Conservation (phyloP, 257 asterid species). For the Nicotiana tomentosiformis region DNA sequence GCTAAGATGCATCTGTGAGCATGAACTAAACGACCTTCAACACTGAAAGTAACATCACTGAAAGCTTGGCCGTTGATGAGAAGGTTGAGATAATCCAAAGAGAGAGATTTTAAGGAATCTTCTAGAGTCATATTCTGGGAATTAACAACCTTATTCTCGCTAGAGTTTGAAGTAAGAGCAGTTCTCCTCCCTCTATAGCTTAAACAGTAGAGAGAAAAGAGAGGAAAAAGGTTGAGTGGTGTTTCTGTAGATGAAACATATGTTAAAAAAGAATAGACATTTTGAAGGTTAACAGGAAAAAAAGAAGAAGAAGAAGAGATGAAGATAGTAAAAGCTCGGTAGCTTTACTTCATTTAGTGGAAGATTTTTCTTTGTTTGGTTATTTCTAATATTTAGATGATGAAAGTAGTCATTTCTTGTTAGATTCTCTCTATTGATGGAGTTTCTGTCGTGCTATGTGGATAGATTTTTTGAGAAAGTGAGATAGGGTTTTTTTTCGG, state of each 20-base stretch:
- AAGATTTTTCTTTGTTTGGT: background rate
- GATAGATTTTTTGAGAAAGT: constrained; percentile 27
- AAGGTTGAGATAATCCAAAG: constrained; percentile 81
- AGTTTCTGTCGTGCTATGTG: constrained; percentile 13
- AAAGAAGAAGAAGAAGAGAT: background rate
- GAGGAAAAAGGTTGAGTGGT: no score
- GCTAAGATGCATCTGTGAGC: constrained; percentile 95
- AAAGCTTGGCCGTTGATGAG: constrained; percentile 96
- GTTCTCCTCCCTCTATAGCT: no score
- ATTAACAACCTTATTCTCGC: background rate
- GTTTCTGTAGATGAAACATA: no score
- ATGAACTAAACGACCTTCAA: constrained; percentile 89
- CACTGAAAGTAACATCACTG: constrained; percentile 95
- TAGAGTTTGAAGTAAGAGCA: no score
- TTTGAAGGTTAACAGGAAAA: background rate
- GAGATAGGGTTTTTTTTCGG: background rate
- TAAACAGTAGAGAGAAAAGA: background rate
- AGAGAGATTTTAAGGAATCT: constrained; percentile 77
- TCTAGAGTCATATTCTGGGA: constrained; percentile 26
- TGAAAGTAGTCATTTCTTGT: constrained; percentile 21
- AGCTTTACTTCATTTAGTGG: constrained; percentile 7
- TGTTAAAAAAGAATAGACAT: background rate
- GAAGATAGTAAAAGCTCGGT: background rate
- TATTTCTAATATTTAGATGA: constrained; percentile 3
- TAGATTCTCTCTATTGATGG: constrained; percentile 12